phyloP scores from a whole-genome alignment of 305 asterid species.

The Andrographis paniculata region DNA sequence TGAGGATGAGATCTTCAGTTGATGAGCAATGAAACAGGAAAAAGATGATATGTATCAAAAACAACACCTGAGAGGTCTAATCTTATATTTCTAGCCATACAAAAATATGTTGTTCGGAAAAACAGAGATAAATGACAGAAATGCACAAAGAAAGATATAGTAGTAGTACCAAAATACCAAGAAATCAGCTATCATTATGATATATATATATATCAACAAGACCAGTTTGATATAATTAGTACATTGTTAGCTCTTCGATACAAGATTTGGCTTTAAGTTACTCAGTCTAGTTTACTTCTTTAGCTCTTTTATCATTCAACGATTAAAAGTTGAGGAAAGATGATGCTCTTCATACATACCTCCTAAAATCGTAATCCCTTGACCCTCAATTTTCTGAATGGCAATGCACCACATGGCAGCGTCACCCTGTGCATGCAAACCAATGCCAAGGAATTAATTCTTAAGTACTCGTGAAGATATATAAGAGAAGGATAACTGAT shows the following conservation, averaged over 20 bases:
- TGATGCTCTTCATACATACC: conserved; percentile 30
- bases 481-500: neutral
- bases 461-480: neutral
- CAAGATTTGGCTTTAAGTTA: too few relatives aligned
- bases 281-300: neutral
- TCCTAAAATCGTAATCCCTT: conserved; percentile 80
- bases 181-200: too few relatives aligned
- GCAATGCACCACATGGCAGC: conserved; percentile 85
- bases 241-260: too few relatives aligned
- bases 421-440: conserved; percentile 51
- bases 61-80: neutral
- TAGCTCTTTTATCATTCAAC: neutral
- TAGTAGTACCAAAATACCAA: too few relatives aligned
- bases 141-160: too few relatives aligned
- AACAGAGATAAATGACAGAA: too few relatives aligned
- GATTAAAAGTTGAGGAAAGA: neutral
- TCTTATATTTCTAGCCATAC: neutral
- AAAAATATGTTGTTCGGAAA: too few relatives aligned
- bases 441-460: neutral
- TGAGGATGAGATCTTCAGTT: conserved; percentile 35
- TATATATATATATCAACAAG: too few relatives aligned
- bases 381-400: conserved; percentile 69
- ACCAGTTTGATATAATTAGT: too few relatives aligned
- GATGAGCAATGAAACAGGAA: neutral
- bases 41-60: neutral